Conservation (phyloP, 768 basidiomycete species). For the Calvatia gigantea region DNA sequence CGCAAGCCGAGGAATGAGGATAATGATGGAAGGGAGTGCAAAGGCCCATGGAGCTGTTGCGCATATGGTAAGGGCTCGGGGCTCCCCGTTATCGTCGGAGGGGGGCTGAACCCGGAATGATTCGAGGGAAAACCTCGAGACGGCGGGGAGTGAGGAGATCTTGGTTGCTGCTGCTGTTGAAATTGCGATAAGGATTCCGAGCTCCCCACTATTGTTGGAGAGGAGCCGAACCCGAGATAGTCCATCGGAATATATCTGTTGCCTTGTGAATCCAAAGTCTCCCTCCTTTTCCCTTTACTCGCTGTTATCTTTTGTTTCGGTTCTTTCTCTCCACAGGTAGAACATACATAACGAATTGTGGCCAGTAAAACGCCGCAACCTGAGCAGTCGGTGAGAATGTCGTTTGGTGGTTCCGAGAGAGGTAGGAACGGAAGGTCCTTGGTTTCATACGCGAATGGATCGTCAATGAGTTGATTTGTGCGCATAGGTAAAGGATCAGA, state of each 20-base stretch:
- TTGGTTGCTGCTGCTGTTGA: conserved; percentile 19
- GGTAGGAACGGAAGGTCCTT: conserved; percentile 46
- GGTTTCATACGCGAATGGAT: conserved; percentile 34
- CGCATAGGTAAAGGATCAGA: conserved; percentile 24
- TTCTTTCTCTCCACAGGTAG: conserved; percentile 79
- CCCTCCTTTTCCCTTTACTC: conserved; percentile 49
- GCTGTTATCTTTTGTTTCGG: conserved; percentile 27
- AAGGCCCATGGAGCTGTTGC: conserved; percentile 1
- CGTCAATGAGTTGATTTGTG: neutral
- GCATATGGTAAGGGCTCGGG: conserved; percentile 3
- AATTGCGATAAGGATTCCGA: conserved; percentile 7
- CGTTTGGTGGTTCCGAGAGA: conserved; percentile 47
- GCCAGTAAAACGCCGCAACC: conserved; percentile 73
- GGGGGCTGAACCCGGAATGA: conserved; percentile 25
- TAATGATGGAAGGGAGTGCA: conserved; percentile 36
- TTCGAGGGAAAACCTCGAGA: conserved; percentile 1
- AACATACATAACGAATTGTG: conserved; percentile 86
- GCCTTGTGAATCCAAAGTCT: conserved; percentile 15
- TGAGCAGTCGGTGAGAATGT: conserved; percentile 77
- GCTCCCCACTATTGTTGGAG: conserved; percentile 33
- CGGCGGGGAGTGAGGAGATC: neutral
- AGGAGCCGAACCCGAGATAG: conserved; percentile 25
- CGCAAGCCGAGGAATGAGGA: conserved; percentile 19
- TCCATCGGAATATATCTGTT: conserved; percentile 2
- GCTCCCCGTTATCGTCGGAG: conserved; percentile 32